Percentiles rank a stretch among this genome's conserved stretches.
These are phyloP conservation scores for Sclerotinia subarctica DNA, from an alignment of 2,329 filamentous ascomycete genomes.

Conservation along the genomic window DNA sequence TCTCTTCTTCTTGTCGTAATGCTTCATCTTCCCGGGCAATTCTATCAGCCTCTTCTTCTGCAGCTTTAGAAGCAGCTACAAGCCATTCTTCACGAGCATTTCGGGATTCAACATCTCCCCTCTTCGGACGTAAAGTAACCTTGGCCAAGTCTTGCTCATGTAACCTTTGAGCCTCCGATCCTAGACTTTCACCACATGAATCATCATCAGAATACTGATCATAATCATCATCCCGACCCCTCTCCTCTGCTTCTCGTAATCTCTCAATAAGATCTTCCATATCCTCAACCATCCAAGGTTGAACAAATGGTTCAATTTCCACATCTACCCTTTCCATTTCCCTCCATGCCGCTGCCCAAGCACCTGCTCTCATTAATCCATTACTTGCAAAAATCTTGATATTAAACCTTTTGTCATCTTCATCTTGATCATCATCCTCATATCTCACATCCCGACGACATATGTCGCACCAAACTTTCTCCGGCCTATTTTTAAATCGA, in stretches of 20 bases:
- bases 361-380: conserved; percentile 84
- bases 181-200: conserved; percentile 9
- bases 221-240: conserved; percentile 28
- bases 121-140: conserved; percentile 11
- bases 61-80: background rate
- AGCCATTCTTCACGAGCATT: background rate
- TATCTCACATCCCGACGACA: conserved; percentile 36
- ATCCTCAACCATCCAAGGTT: conserved; percentile 55
- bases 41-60: conserved; percentile 1
- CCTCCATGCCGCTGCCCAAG: conserved; percentile 90
- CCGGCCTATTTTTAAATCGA: background rate
- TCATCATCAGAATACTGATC: conserved; percentile 31
- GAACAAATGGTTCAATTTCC: conserved; percentile 75
- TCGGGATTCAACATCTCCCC: background rate
- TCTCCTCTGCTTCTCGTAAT: conserved; percentile 13
- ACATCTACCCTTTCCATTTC: conserved; percentile 99
- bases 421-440: conserved; percentile 29
- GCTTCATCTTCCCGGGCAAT: background rate
- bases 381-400: conserved; percentile 94
- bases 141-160: conserved; percentile 24
- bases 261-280: conserved; percentile 52
- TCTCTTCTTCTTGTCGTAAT: background rate
- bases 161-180: conserved; percentile 20
- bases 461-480: conserved; percentile 38
- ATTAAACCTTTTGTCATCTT: conserved; percentile 53